Percentiles rank a stretch among this genome's conserved stretches.
Evolutionary conservation across 352 stramenopile genomes (phyloP).

Genomic region (Plasmopara muralis): DNA sequence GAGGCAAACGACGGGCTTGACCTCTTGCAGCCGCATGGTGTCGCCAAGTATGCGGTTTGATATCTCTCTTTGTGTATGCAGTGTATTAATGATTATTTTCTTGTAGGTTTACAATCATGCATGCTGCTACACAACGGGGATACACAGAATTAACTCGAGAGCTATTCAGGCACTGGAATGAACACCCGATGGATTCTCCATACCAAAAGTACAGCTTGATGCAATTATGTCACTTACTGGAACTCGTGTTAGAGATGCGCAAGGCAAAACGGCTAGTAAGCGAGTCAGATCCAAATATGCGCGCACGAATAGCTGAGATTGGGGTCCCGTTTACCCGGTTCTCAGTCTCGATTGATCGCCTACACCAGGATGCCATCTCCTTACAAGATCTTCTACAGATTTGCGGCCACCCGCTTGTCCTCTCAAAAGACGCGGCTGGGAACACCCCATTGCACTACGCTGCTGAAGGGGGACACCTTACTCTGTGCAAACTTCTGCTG

Average conservation of each 20-base stretch:
- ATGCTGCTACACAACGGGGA: slow-evolving; percentile 61
- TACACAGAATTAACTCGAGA: slow-evolving; percentile 58
- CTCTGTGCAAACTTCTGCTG: slow-evolving; percentile 55
- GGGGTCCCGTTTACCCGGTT: slow-evolving; percentile 59
- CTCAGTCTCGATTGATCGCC: slow-evolving; percentile 55
- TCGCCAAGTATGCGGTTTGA: slow-evolving; percentile 39
- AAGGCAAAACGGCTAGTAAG: slow-evolving; percentile 46
- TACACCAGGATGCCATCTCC: slow-evolving; percentile 44
- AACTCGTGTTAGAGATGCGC: slow-evolving; percentile 44
- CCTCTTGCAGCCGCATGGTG: slow-evolving; percentile 51
- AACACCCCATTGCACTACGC: slow-evolving; percentile 78
- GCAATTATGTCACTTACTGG: slow-evolving; percentile 40
- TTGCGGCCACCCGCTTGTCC: slow-evolving; percentile 60
- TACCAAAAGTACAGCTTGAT: slow-evolving; percentile 62
- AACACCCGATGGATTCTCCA: slow-evolving; percentile 51
- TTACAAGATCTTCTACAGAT: slow-evolving; percentile 62
- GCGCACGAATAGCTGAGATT: slow-evolving; percentile 40
- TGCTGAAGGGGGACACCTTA: slow-evolving; percentile 64
- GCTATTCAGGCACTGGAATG: slow-evolving; percentile 52
- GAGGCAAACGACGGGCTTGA: slow-evolving; percentile 54
- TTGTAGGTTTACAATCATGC: slow-evolving; percentile 41
- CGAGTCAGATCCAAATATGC: slow-evolving; percentile 50
- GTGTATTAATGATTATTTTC: slow-evolving; percentile 1
- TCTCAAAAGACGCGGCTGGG: slow-evolving; percentile 50
- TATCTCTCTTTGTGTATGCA: background rate